Percentiles rank a stretch among this genome's conserved stretches.
These are phyloP conservation scores for Tritrichomonas musculus DNA, from an alignment of 208 protist species.

Conservation along the genomic window DNA sequence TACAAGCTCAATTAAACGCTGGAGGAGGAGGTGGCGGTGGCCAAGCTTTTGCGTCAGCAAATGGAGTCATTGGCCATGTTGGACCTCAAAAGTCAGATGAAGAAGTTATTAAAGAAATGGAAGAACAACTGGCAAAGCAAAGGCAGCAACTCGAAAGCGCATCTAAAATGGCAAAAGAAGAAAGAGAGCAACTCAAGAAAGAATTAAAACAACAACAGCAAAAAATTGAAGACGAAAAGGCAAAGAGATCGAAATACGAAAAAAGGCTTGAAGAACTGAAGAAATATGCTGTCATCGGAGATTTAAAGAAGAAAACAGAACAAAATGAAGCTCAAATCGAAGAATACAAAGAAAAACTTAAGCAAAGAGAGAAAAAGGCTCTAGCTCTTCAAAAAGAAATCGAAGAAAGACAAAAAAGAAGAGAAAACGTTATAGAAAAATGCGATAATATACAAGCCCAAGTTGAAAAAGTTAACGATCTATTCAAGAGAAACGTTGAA, in stretches of 20 bases:
- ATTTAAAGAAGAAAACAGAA: background rate
- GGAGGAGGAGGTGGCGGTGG: background rate
- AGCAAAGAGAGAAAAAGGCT: background rate
- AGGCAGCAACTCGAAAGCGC: background rate
- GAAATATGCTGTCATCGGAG: background rate
- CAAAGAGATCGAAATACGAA: background rate
- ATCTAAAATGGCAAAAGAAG: background rate
- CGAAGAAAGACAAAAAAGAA: background rate
- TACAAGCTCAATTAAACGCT: background rate
- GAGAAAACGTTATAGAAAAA: background rate
- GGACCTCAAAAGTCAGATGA: conserved; percentile 33
- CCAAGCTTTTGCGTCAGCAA: too few relatives aligned
- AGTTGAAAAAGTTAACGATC: background rate
- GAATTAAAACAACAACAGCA: background rate
- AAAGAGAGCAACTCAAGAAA: background rate
- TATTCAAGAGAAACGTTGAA: background rate
- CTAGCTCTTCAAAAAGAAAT: background rate
- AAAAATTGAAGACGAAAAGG: background rate
- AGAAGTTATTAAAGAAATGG: background rate
- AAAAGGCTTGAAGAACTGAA: background rate
- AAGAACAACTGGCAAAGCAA: background rate
- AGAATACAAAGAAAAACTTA: background rate
- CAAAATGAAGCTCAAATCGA: background rate
- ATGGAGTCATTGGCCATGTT: too few relatives aligned
- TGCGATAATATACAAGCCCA: background rate